These are phyloP conservation scores for Gleditsia sinensis DNA, from an alignment of 306 rosid species.

Conservation along the genomic window DNA sequence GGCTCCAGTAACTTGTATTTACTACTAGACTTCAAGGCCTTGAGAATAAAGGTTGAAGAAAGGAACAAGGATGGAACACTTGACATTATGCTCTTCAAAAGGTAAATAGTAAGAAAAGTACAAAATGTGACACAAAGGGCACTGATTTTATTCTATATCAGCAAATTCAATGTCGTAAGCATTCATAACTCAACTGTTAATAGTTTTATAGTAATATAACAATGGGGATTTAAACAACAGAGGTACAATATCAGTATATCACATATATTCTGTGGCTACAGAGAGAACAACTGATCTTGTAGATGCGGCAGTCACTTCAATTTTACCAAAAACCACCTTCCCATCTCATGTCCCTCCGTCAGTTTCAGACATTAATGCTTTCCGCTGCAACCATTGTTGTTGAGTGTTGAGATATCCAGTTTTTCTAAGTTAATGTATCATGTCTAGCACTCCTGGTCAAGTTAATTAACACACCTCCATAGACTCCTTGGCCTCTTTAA, in stretches of 20 bases:
- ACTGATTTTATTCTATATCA: background rate
- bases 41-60: too few relatives aligned
- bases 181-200: background rate
- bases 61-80: too few relatives aligned
- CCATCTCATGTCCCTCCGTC: background rate
- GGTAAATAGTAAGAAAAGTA: too few relatives aligned
- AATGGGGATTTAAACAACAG: background rate
- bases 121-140: background rate
- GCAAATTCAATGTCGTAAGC: background rate
- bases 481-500: background rate
- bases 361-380: background rate
- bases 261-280: background rate
- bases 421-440: slow-evolving; percentile 9
- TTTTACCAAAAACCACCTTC: slow-evolving; percentile 1
- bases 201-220: background rate
- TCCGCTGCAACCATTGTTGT: background rate
- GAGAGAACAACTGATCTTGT: background rate
- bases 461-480: background rate
- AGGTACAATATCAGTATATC: background rate
- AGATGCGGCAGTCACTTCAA: background rate
- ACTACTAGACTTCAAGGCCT: too few relatives aligned
- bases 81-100: too few relatives aligned
- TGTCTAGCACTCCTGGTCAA: background rate
- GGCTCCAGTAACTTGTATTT: background rate
- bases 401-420: slow-evolving; percentile 3